Conservation (phyloP, 768 basidiomycete species). For the Hygrophoropsis aurantiaca region DNA sequence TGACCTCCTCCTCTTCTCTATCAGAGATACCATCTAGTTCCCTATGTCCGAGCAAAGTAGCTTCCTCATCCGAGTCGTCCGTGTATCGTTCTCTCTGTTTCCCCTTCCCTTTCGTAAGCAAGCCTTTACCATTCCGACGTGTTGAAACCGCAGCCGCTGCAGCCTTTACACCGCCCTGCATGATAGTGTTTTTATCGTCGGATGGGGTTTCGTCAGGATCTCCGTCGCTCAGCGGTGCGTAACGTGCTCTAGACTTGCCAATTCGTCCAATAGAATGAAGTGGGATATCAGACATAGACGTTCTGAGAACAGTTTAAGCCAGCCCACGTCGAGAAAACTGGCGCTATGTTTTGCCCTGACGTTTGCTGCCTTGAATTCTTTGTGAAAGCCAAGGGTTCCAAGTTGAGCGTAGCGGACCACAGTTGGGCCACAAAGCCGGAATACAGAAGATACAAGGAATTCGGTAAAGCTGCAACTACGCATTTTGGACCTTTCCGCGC, state of each 20-base stretch:
- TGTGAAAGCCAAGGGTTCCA: too few species aligned
- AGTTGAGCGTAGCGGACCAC: too few species aligned
- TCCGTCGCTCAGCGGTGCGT: constrained; percentile 41
- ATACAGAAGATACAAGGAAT: too few species aligned
- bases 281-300: constrained; percentile 72
- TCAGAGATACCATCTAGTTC: constrained; percentile 35
- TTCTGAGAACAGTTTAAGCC: constrained; percentile 1
- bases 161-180: constrained; percentile 34
- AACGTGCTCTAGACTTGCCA: constrained; percentile 46
- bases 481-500: too few species aligned
- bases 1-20: constrained; percentile 38
- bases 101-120: constrained; percentile 34
- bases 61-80: constrained; percentile 67
- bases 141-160: constrained; percentile 29
- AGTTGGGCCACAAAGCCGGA: too few species aligned
- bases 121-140: constrained; percentile 13
- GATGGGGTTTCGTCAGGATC: constrained; percentile 21
- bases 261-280: constrained; percentile 55
- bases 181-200: constrained; percentile 18
- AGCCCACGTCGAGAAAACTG: too few species aligned
- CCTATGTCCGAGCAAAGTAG: constrained; percentile 43
- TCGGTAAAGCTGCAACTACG: too few species aligned
- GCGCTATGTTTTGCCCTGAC: too few species aligned
- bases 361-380: too few species aligned
- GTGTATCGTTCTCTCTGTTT: constrained; percentile 54